These are phyloP conservation scores for Magnaporthales sp. DNA, from an alignment of 2,329 filamentous ascomycete genomes.

Conservation along the genomic window DNA sequence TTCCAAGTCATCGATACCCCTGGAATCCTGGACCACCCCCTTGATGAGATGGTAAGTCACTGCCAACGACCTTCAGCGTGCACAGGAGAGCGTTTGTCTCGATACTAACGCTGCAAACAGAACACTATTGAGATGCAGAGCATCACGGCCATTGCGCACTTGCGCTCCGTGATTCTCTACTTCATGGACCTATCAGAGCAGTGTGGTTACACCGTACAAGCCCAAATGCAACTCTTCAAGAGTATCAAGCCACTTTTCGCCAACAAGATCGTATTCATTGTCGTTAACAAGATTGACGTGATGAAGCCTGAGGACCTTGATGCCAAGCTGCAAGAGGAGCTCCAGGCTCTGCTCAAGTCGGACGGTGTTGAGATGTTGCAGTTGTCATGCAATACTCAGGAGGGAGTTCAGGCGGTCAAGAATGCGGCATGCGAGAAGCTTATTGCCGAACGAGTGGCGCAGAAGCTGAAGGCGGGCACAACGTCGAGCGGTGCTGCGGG, in stretches of 20 bases:
- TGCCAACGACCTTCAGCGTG: background rate
- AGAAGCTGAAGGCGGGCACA: constrained; percentile 92
- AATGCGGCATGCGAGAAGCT: constrained; percentile 90
- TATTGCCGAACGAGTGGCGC: constrained; percentile 84
- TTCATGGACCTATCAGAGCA: constrained; percentile 98
- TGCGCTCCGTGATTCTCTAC: constrained; percentile 90
- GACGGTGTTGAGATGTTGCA: constrained; percentile 73
- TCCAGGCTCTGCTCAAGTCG: constrained; percentile 68
- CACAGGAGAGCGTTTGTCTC: too few relatives aligned
- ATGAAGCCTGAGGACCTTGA: constrained; percentile 81
- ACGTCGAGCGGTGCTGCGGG: constrained; percentile 67
- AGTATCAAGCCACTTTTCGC: constrained; percentile 95
- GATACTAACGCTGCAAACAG: background rate
- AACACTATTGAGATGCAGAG: constrained; percentile 99
- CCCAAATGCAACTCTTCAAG: constrained; percentile 91
- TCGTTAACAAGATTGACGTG: constrained; percentile 98
- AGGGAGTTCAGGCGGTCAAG: constrained; percentile 90
- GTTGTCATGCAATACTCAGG: constrained; percentile 88
- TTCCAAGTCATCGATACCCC: constrained; percentile 88
- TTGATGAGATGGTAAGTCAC: constrained; percentile 75
- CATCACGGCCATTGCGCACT: constrained; percentile 94
- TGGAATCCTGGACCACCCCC: constrained; percentile 93
- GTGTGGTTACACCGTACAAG: constrained; percentile 87
- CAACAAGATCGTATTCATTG: constrained; percentile 94
- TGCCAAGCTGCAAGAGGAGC: constrained; percentile 53